Evolutionary conservation across 2,329 filamentous ascomycete species (phyloP).

Genomic region (Verticillium dahliae): DNA sequence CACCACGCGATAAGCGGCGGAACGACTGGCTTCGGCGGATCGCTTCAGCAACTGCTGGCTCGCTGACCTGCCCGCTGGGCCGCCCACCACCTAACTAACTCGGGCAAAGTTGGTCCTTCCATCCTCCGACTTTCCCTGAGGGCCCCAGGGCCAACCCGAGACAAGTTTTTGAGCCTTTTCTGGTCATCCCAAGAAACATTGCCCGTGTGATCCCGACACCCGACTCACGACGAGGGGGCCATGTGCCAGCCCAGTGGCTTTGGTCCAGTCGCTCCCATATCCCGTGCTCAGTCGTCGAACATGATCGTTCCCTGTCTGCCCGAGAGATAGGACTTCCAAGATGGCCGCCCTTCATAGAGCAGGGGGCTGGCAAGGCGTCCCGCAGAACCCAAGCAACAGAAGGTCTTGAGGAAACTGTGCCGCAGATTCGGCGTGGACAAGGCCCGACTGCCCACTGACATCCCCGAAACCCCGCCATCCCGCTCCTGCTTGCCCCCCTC

Average conservation of each 20-base stretch:
- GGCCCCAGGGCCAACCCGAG: neutral
- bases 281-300: neutral
- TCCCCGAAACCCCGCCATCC: neutral
- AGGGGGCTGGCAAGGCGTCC: neutral
- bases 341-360: neutral
- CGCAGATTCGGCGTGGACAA: neutral
- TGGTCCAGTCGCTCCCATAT: neutral
- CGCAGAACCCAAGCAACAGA: neutral
- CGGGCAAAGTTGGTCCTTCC: neutral
- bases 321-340: neutral
- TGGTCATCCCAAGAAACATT: neutral
- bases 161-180: slow-evolving; percentile 1
- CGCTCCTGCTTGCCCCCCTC: neutral
- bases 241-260: neutral
- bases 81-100: neutral
- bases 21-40: neutral
- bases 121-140: neutral
- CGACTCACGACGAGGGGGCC: neutral
- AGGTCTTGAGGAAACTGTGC: neutral
- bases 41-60: neutral
- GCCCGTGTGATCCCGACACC: slow-evolving; percentile 1
- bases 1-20: neutral
- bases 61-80: neutral
- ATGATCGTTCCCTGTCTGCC: neutral
- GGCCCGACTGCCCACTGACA: neutral